Evolutionary conservation across 345 rosid species (phyloP).

Genomic region (Gossypium longicalyx): DNA sequence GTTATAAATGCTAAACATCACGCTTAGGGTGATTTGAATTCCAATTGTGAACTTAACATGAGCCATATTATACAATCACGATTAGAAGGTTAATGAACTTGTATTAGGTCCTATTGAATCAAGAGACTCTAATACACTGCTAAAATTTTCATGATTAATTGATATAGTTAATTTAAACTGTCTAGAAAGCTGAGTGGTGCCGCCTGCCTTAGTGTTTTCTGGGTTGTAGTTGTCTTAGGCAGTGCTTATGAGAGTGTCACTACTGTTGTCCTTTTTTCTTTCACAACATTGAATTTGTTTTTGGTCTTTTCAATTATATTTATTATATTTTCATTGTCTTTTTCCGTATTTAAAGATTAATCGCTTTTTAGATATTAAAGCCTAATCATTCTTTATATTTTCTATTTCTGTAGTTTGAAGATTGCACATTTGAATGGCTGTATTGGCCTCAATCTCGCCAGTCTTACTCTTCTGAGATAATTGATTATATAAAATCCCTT

Average conservation of each 20-base stretch:
- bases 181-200: no score
- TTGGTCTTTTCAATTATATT: neutral
- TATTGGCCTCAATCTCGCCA: slow-evolving; percentile 83
- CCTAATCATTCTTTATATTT: neutral
- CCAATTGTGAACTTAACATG: neutral
- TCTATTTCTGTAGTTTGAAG: slow-evolving; percentile 61
- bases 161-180: no score
- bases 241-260: neutral
- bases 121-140: no score
- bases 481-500: slow-evolving; percentile 55
- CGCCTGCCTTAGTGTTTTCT: no score
- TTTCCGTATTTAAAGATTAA: neutral
- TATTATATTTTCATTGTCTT: neutral
- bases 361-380: neutral
- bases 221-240: no score
- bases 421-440: slow-evolving; percentile 91
- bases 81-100: no score
- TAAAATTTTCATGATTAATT: no score
- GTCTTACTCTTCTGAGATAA: slow-evolving; percentile 50
- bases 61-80: neutral
- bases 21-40: neutral
- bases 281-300: neutral
- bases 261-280: neutral
- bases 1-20: slow-evolving; percentile 13
- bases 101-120: no score